Percentiles rank a stretch among this genome's conserved stretches.
phyloP scores from a whole-genome alignment of 2,329 filamentous ascomycete genomes.

The Ceratocystis cacaofunesta region DNA sequence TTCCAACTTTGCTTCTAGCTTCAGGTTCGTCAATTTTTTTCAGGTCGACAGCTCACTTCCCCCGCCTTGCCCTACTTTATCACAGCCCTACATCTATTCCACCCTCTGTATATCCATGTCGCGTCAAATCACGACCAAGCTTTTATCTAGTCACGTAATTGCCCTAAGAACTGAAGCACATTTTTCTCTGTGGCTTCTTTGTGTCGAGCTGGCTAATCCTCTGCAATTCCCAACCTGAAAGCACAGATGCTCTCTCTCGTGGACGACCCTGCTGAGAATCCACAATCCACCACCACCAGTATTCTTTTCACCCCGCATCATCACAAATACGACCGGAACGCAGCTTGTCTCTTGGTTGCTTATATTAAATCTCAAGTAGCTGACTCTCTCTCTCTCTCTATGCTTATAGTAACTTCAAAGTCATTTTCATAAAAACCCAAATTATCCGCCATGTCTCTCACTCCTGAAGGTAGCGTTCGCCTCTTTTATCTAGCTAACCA shows the following conservation, averaged over 20 bases:
- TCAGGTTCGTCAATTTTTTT: background rate
- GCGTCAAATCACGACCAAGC: no score
- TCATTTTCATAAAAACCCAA: conserved; percentile 16
- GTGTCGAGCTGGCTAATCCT: background rate
- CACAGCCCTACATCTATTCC: background rate
- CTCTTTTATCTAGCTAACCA: background rate
- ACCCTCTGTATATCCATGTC: background rate
- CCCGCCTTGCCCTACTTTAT: background rate
- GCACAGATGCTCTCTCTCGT: background rate
- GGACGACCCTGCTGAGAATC: background rate
- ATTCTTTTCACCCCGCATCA: conserved; percentile 12
- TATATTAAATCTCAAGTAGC: background rate
- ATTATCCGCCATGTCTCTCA: conserved; percentile 18
- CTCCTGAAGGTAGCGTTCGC: conserved; percentile 28
- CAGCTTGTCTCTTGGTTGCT: background rate
- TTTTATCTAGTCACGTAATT: no score
- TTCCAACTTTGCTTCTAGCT: background rate
- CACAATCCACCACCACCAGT: background rate
- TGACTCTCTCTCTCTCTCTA: background rate
- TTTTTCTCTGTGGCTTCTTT: background rate
- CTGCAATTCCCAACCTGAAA: background rate
- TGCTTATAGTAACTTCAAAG: conserved; percentile 18
- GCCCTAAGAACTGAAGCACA: no score
- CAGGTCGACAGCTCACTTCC: background rate
- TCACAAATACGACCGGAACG: conserved; percentile 6